phyloP scores from a whole-genome alignment of 2,329 filamentous ascomycete genomes.

The Claviceps sp. region DNA sequence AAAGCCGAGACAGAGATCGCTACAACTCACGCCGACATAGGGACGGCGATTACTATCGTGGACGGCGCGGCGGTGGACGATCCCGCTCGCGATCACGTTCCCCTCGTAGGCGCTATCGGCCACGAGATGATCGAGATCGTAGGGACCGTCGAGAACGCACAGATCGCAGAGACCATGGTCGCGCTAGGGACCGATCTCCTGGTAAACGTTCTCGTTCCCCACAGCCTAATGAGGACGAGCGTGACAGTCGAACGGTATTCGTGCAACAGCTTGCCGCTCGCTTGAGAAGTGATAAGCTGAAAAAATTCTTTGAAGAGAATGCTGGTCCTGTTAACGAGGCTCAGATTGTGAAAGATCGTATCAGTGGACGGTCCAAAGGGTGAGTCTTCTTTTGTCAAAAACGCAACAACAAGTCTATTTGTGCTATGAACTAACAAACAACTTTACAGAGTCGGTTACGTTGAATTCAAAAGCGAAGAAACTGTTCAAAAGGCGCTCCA shows the following conservation, averaged over 20 bases:
- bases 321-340: conserved; percentile 91
- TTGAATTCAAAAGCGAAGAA: conserved; percentile 96
- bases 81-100: conserved; percentile 61
- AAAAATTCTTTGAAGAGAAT: conserved; percentile 91
- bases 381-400: conserved; percentile 31
- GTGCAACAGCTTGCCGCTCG: conserved; percentile 96
- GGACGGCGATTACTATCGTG: conserved; percentile 58
- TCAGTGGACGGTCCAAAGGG: conserved; percentile 96
- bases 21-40: conserved; percentile 61
- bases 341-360: conserved; percentile 95
- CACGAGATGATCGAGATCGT: conserved; percentile 38
- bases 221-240: conserved; percentile 83
- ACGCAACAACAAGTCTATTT: neutral
- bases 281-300: conserved; percentile 81
- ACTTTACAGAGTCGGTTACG: conserved; percentile 73
- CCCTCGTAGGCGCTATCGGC: conserved; percentile 46
- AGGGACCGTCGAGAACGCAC: conserved; percentile 36
- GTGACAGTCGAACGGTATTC: conserved; percentile 92
- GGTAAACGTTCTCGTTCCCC: conserved; percentile 42
- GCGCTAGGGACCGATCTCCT: conserved; percentile 37
- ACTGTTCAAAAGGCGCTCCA: conserved; percentile 87
- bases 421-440: neutral
- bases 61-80: conserved; percentile 30
- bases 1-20: conserved; percentile 63
- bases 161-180: conserved; percentile 36